Evolutionary conservation across 352 stramenopile species (phyloP).

Genomic region (Pythium dissotocum): DNA sequence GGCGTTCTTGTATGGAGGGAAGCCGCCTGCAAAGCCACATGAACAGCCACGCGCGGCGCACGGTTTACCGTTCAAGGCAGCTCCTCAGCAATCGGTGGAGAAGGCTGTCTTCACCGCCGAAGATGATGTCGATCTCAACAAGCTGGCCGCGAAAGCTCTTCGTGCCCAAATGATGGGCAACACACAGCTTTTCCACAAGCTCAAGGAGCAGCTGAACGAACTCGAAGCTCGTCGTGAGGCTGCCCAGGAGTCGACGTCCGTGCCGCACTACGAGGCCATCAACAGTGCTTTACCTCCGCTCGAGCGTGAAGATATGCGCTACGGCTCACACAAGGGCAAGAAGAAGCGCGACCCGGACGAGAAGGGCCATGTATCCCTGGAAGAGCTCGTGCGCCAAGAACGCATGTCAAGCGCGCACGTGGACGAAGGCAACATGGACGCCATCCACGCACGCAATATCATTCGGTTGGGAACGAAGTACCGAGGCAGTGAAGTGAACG

Average conservation of each 20-base stretch:
- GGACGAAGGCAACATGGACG: conserved; percentile 67
- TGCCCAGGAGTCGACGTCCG: conserved; percentile 34
- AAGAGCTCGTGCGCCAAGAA: conserved; percentile 82
- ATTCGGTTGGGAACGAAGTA: conserved; percentile 72
- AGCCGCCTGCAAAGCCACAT: neutral
- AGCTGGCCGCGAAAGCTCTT: conserved; percentile 73
- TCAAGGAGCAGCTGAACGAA: conserved; percentile 81
- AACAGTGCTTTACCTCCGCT: conserved; percentile 60
- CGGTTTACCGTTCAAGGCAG: neutral
- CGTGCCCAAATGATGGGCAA: conserved; percentile 87
- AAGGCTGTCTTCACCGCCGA: neutral
- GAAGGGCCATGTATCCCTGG: conserved; percentile 39
- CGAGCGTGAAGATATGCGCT: conserved; percentile 67
- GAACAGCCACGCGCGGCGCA: neutral
- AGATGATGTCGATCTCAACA: conserved; percentile 63
- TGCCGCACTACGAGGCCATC: conserved; percentile 67
- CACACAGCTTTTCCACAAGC: conserved; percentile 60
- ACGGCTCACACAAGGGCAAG: conserved; percentile 63
- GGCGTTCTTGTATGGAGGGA: conserved; percentile 60
- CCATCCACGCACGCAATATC: conserved; percentile 69
- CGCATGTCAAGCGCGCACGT: conserved; percentile 49
- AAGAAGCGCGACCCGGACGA: conserved; percentile 41
- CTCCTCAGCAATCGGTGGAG: neutral
- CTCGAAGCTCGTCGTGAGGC: conserved; percentile 64
- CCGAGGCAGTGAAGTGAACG: conserved; percentile 66